Evolutionary conservation across 352 stramenopile genomes (phyloP), one percentile per base, ranked within the genome.

Genomic region (Phytophthora aleatoria): DNA sequence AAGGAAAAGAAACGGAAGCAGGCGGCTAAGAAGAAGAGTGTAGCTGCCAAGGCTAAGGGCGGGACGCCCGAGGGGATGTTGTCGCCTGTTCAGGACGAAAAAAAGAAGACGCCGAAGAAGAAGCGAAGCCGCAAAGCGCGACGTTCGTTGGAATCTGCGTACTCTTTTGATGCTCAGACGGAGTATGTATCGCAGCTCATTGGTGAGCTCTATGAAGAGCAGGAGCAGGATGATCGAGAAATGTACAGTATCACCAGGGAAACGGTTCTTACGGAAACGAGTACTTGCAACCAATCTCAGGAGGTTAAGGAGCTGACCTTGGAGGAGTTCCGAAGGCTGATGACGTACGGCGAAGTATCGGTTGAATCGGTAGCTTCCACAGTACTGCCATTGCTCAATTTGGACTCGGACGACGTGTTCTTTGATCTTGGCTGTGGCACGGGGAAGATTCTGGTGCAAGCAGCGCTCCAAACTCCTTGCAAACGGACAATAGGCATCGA

Each of bases 291-390:
- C 13, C 74, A 74, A 12, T 95, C 84, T 24, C 69, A 81, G 28
- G 76, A 91, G 44, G 83, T 95, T n/a, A 70, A 91, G 7, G 76
- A 87, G 48, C 69, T 92, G n/a, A 81, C 63, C 33, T 45, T 79
- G 39, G 82, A 75, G 56, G 84, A 93, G 12, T 90, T 93, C 50
- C 74, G 79, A 8, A 79, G 84, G 8, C 62, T 92, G 57, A 83
- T 92, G 58, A 95, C 86, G 39, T 95, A 95, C 56, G 86, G 86
- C 7, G 86, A 95, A 69, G 84, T 95, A 43, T 88, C 83, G 30
- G 66, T 87, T 31, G 69, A 85, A 53, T 92, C 83, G 0, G 69
- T 95, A 9, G 84, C 77, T 30, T 61, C 69, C 27, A 91, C 65
- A 5, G 78, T 95, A 33, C 69, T 95, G 8, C 86, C 86, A 38